Conservation (phyloP, 2,329 filamentous ascomycete genomes). For the Aspergillus unguis region DNA sequence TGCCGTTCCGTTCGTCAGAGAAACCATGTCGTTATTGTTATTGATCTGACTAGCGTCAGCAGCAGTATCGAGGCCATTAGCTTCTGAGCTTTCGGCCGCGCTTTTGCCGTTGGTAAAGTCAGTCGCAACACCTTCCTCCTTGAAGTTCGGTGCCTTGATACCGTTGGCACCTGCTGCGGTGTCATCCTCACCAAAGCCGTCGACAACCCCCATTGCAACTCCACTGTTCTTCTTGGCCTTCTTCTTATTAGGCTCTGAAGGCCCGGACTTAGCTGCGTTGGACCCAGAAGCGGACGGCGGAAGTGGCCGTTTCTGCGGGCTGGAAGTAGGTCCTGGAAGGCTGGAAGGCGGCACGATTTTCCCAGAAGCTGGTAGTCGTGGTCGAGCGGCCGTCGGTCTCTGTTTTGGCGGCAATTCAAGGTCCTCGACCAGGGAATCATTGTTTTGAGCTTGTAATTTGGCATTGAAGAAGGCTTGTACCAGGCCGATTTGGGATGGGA, state of each 20-base stretch:
- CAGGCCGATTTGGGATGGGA: conserved; percentile 78
- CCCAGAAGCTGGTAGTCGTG: conserved; percentile 45
- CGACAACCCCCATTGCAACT: conserved; percentile 24
- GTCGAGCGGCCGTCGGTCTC: conserved; percentile 49
- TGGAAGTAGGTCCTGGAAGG: conserved; percentile 31
- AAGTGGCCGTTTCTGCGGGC: conserved; percentile 42
- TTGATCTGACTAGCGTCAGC: conserved; percentile 20
- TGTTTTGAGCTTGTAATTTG: conserved; percentile 79
- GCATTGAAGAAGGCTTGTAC: conserved; percentile 87
- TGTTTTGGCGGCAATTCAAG: conserved; percentile 94
- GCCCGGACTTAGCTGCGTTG: conserved; percentile 25
- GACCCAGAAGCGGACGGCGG: conserved; percentile 25
- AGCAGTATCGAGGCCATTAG: conserved; percentile 12
- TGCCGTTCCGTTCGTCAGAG: conserved; percentile 57
- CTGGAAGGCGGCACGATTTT: conserved; percentile 41
- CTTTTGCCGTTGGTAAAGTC: conserved; percentile 17
- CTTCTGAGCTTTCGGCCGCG: conserved; percentile 11
- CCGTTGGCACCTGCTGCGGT: conserved; percentile 17
- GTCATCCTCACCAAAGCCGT: conserved; percentile 28
- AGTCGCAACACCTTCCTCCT: conserved; percentile 31
- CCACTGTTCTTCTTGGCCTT: conserved; percentile 43
- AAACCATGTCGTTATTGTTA: conserved; percentile 35
- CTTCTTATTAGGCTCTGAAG: conserved; percentile 41
- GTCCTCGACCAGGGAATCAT: conserved; percentile 84
- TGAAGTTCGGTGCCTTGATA: conserved; percentile 26